Evolutionary conservation across 805 yeast genomes (phyloP), one percentile per base, ranked within the genome.

Genomic region (Tetrapisispora nanseiensis): DNA sequence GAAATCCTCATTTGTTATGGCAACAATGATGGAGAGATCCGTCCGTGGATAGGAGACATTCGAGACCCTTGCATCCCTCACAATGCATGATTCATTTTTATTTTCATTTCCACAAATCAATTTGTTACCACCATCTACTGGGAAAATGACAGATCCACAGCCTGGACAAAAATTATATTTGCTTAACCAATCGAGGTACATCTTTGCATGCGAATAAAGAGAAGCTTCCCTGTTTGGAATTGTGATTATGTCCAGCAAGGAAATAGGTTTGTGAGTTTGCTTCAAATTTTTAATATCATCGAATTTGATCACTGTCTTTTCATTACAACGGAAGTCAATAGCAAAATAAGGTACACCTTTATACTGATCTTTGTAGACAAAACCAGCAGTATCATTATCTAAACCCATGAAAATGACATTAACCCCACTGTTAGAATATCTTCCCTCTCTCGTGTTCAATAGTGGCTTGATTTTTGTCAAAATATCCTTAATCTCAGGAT

Each of bases 11-110:
- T 82, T 80, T 18, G 85, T 71, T 12, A 86, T 75, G 1, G 92
- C 94, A 9, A 85, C 78, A 47, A 90, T 90, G 28, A 85, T 76
- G 3, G 85, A 92, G 7, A 94, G 82, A 60, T 90, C 98, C 0
- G 95, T 84, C 42, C 98, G 70, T 13, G 98, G 98, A 68, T 86
- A 90, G 18, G 86, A 76, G 18, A 85, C 78, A 57, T 90, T 89
- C 35, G 85, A 78, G 19, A 86, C 82, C 0, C 62, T 41, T 0
- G 67, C 60, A 31, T 56, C 54, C 43, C 74, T 67, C 1, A 67
- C 74, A 2, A 59, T 57, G 44, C 72, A 67, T 2, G 35, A 32
- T 1, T 46, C 37, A 1, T 37, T 42, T 41, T 16, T 50, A 33
- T 39, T 16, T 11, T 33, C 44, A 35, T 52, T 51, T 15, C 74